Conservation (phyloP, 805 yeast genomes). For the Saturnispora quitensis region DNA sequence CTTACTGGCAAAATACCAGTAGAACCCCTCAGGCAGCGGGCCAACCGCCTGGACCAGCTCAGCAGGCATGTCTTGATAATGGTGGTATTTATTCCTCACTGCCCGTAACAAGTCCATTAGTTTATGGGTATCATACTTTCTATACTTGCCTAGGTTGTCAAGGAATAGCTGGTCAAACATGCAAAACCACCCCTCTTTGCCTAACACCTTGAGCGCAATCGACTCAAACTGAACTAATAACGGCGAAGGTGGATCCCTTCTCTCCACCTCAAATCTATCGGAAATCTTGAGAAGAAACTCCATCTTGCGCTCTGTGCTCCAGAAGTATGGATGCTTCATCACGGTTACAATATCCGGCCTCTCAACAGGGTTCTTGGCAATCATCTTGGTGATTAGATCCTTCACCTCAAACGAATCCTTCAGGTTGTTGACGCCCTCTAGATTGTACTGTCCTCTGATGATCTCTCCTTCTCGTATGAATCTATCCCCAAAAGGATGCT, state of each 20-base stretch:
- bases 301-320: conserved; percentile 65
- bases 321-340: conserved; percentile 80
- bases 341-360: conserved; percentile 68
- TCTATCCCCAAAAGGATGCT: conserved; percentile 93
- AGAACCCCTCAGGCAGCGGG: conserved; percentile 78
- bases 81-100: conserved; percentile 88
- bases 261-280: conserved; percentile 86
- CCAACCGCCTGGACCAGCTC: conserved; percentile 58
- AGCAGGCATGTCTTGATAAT: conserved; percentile 79
- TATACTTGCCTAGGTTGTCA: conserved; percentile 80
- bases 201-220: conserved; percentile 57
- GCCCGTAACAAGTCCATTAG: conserved; percentile 85
- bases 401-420: conserved; percentile 54
- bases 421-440: conserved; percentile 36
- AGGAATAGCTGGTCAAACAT: conserved; percentile 65
- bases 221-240: conserved; percentile 51
- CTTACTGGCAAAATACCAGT: conserved; percentile 58
- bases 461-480: conserved; percentile 85
- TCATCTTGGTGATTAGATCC: conserved; percentile 68
- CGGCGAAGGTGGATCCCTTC: conserved; percentile 64
- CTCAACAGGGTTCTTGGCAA: conserved; percentile 48
- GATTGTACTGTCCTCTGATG: conserved; percentile 50
- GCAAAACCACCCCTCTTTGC: conserved; percentile 62
- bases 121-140: conserved; percentile 74
- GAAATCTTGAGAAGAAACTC: conserved; percentile 82